These are phyloP conservation scores for Claviceps sp. DNA, from an alignment of 2,329 filamentous ascomycete genomes.

Conservation along the genomic window DNA sequence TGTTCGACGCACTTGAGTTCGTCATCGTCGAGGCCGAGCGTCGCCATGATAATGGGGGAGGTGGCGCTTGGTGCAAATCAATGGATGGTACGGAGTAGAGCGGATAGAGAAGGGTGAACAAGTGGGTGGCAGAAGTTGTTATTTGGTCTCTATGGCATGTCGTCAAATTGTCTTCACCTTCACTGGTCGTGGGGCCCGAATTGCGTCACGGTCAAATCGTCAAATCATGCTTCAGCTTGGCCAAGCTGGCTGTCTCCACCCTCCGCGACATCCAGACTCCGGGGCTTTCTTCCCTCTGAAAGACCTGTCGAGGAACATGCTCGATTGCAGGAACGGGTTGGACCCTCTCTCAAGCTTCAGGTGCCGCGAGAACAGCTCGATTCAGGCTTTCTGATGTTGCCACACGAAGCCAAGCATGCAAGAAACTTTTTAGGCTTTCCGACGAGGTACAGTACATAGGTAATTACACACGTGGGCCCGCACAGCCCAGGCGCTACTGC, in stretches of 20 bases:
- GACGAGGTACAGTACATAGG: too few relatives aligned
- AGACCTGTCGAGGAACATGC: too few relatives aligned
- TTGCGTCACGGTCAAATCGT: background rate
- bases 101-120: background rate
- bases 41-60: slow-evolving; percentile 18
- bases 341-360: too few relatives aligned
- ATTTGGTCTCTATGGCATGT: background rate
- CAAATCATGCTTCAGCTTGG: background rate
- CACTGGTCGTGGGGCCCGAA: background rate
- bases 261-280: background rate
- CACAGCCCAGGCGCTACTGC: too few relatives aligned
- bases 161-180: background rate
- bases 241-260: background rate
- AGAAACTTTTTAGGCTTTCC: too few relatives aligned
- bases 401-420: too few relatives aligned
- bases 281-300: too few relatives aligned
- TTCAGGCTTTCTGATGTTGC: too few relatives aligned
- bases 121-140: background rate
- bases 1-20: slow-evolving; percentile 58
- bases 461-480: too few relatives aligned
- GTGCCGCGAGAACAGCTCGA: too few relatives aligned
- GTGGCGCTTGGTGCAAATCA: background rate
- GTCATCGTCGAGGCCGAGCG: slow-evolving; percentile 39
- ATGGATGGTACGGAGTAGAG: background rate
- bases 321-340: too few relatives aligned